Percentiles rank a stretch among this genome's conserved stretches.
Evolutionary conservation across 2,329 filamentous ascomycete genomes (phyloP).

Genomic region (Hypoxylon sp.): DNA sequence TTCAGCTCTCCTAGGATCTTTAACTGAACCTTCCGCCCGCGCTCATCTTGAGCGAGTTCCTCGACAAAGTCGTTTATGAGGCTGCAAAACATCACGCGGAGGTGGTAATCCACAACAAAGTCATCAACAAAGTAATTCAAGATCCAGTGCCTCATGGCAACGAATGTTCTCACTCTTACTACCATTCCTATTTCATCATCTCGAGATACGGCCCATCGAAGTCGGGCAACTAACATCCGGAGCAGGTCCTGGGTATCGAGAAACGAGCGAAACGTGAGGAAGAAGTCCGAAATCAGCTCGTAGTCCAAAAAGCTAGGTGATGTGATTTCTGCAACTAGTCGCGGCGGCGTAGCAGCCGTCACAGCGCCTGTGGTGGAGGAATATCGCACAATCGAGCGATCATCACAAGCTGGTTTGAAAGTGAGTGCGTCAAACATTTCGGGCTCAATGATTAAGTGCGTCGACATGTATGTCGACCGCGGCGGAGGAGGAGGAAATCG

Average conservation of each 20-base stretch:
- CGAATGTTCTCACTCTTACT: slow-evolving; percentile 95
- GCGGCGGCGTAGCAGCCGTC: slow-evolving; percentile 87
- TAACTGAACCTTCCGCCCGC: slow-evolving; percentile 68
- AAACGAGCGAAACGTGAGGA: slow-evolving; percentile 93
- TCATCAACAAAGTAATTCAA: slow-evolving; percentile 98
- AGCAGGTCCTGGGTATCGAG: slow-evolving; percentile 82
- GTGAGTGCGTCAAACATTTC: slow-evolving; percentile 86
- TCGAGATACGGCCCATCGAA: slow-evolving; percentile 87
- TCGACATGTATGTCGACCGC: slow-evolving; percentile 64
- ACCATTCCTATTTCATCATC: slow-evolving; percentile 89
- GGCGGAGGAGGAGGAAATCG: slow-evolving; percentile 57
- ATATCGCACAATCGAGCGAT: slow-evolving; percentile 85
- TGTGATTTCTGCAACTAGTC: slow-evolving; percentile 95
- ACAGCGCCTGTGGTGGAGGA: slow-evolving; percentile 78
- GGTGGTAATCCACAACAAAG: slow-evolving; percentile 80
- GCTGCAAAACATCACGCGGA: slow-evolving; percentile 83
- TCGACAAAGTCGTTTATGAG: slow-evolving; percentile 78
- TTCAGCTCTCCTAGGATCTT: slow-evolving; percentile 96
- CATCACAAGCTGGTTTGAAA: slow-evolving; percentile 82
- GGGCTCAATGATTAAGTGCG: slow-evolving; percentile 71
- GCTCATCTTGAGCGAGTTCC: slow-evolving; percentile 63
- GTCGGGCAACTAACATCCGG: slow-evolving; percentile 83
- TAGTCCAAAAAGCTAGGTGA: slow-evolving; percentile 97
- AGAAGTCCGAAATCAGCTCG: slow-evolving; percentile 96
- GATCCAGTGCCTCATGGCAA: slow-evolving; percentile 96